These are phyloP conservation scores for Monosporozyma solicola DNA, from an alignment of 805 yeast species.

Conservation along the genomic window DNA sequence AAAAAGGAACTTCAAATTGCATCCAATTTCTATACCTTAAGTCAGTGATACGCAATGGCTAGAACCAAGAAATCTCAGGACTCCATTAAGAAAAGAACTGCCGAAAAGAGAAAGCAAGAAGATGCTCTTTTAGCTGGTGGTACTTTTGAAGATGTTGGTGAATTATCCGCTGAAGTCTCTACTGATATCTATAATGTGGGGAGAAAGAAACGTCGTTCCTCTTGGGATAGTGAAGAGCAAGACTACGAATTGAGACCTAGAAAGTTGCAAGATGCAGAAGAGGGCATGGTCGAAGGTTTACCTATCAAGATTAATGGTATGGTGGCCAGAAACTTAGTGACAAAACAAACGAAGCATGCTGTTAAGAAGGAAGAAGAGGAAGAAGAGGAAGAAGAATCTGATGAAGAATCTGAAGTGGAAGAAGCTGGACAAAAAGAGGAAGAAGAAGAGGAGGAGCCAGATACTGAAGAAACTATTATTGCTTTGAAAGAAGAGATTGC, in stretches of 20 bases:
- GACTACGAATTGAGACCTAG: constrained; percentile 75
- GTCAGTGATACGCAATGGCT: constrained; percentile 13
- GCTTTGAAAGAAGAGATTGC: constrained; percentile 79
- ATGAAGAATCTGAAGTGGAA: constrained; percentile 18
- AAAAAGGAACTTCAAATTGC: not conserved
- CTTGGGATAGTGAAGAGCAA: constrained; percentile 69
- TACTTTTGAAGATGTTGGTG: constrained; percentile 17
- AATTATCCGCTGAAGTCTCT: constrained; percentile 10
- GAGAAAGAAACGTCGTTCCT: constrained; percentile 12
- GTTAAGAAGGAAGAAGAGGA: constrained; percentile 19
- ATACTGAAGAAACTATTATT: constrained; percentile 45
- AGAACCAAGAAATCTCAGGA: constrained; percentile 21
- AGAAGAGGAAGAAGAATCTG: constrained; percentile 21
- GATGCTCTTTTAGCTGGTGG: constrained; percentile 22
- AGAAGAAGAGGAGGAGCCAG: constrained; percentile 32
- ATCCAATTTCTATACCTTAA: not conserved
- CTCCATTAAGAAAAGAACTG: constrained; percentile 23
- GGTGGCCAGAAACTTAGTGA: constrained; percentile 53
- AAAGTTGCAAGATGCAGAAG: constrained; percentile 34
- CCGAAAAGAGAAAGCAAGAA: constrained; percentile 25
- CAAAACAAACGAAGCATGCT: constrained; percentile 3
- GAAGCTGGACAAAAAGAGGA: constrained; percentile 23
- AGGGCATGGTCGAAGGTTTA: constrained; percentile 50
- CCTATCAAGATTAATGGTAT: constrained; percentile 77
- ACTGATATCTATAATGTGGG: constrained; percentile 2